These are phyloP conservation scores for Perilla frutescens DNA, from an alignment of 257 asterid genomes.

Conservation along the genomic window DNA sequence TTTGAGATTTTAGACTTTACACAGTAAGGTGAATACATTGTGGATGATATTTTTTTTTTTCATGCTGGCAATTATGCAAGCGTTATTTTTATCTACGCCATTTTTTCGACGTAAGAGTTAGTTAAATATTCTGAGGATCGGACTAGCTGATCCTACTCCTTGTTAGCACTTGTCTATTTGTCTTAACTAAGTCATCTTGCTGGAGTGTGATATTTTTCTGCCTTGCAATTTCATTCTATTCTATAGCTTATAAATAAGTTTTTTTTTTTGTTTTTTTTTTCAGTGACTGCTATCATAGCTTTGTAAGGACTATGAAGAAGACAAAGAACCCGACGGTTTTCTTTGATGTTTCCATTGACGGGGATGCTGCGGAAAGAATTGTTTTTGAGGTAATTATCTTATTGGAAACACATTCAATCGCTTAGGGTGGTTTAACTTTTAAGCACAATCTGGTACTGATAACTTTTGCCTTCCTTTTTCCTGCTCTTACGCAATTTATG, in stretches of 20 bases:
- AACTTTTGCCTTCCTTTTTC: constrained; percentile 23
- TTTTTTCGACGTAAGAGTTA: constrained; percentile 12
- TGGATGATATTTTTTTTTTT: constrained; percentile 6
- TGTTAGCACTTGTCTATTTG: not conserved
- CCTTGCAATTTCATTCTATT: constrained; percentile 13
- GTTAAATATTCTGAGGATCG: constrained; percentile 4
- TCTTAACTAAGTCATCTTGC: not conserved
- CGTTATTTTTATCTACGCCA: not conserved
- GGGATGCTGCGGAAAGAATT: constrained; percentile 67
- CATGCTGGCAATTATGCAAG: not conserved
- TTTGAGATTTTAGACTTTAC: not conserved
- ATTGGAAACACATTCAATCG: constrained; percentile 9
- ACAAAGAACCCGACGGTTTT: constrained; percentile 76
- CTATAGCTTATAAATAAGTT: constrained; percentile 3
- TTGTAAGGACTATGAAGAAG: constrained; percentile 55
- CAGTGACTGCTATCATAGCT: constrained; percentile 7
- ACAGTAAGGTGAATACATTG: not conserved
- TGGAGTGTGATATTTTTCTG: constrained; percentile 9
- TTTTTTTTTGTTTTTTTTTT: too few relatives aligned
- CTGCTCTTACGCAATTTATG: constrained; percentile 26
- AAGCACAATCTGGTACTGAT: not conserved
- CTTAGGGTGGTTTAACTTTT: constrained; percentile 7
- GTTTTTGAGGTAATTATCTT: constrained; percentile 67
- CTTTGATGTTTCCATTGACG: constrained; percentile 80
- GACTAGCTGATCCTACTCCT: constrained; percentile 3